Conservation (phyloP, 148 eudicot genomes). For the Vaccinium vitisidaea region DNA sequence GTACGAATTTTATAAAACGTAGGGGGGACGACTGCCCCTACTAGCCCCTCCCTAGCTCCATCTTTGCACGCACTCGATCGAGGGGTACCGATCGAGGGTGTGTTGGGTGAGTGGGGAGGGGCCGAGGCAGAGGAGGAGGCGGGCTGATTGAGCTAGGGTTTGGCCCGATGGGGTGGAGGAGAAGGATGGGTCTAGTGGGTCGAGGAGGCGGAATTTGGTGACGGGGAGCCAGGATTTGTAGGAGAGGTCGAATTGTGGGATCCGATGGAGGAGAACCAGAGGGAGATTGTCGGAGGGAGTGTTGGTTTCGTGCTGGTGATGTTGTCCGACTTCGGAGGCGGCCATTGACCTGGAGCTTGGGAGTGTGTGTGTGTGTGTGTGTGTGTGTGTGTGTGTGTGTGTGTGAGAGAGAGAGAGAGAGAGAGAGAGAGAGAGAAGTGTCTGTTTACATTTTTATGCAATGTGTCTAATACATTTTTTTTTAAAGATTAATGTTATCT, state of each 20-base stretch:
- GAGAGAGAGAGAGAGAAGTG: background rate
- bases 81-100: conserved; percentile 42
- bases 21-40: no score
- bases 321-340: background rate
- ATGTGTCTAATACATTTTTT: no score
- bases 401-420: no score
- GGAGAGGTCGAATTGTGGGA: background rate
- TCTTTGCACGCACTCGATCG: conserved; percentile 55
- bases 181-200: conserved; percentile 39
- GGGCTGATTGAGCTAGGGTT: conserved; percentile 21
- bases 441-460: no score
- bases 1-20: no score
- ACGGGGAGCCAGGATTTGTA: conserved; percentile 25
- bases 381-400: no score
- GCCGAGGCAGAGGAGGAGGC: conserved; percentile 36
- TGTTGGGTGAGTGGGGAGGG: conserved; percentile 39
- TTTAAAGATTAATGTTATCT: no score
- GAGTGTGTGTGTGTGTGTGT: no score
- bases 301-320: background rate
- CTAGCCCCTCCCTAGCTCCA: no score
- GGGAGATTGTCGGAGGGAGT: background rate
- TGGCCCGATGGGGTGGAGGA: background rate
- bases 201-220: conserved; percentile 38
- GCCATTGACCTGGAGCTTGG: background rate
- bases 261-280: background rate